A percentile compares a stretch with the other conserved stretches of the same genome.
Evolutionary conservation across 1,284 basidiomycete species (phyloP).

Genomic region (Athelia psychrophila): DNA sequence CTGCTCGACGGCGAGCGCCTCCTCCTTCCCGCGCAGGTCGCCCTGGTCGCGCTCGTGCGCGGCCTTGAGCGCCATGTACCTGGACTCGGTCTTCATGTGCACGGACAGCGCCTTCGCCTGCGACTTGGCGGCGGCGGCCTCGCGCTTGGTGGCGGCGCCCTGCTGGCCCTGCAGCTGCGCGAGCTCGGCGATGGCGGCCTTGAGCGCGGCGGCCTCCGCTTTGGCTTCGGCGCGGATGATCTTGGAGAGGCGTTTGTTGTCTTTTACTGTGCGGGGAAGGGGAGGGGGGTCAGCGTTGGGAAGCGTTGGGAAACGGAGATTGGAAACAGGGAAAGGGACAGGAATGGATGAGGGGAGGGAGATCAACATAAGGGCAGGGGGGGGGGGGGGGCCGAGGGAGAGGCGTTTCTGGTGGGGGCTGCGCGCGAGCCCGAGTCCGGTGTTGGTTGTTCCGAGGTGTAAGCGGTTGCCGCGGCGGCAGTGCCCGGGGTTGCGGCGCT

Average conservation of each 20-base stretch:
- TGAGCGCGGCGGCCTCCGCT: constrained; percentile 46
- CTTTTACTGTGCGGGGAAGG: constrained; percentile 43
- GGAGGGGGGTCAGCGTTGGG: too few relatives aligned
- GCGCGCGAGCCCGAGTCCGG: background rate
- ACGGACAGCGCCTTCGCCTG: constrained; percentile 41
- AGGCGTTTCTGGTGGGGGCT: constrained; percentile 22
- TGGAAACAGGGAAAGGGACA: background rate
- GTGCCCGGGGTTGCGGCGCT: background rate
- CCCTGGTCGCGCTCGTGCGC: constrained; percentile 37
- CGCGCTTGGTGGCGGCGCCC: constrained; percentile 42
- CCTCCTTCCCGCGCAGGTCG: background rate
- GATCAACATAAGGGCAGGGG: too few relatives aligned
- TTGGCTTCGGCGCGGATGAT: constrained; percentile 52
- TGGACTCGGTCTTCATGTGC: constrained; percentile 50
- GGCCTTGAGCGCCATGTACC: constrained; percentile 42
- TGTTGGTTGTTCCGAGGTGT: background rate
- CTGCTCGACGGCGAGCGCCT: background rate
- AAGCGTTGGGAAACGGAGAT: constrained; percentile 1
- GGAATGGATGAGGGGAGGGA: too few relatives aligned
- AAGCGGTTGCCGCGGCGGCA: background rate
- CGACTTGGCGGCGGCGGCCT: constrained; percentile 28
- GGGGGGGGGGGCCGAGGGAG: too few relatives aligned
- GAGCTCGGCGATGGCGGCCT: constrained; percentile 47
- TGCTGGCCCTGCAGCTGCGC: constrained; percentile 50
- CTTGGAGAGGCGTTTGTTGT: constrained; percentile 46